Percentiles rank a stretch among this genome's conserved stretches.
These are phyloP conservation scores for Paragyromitra xinjiangensis DNA, from an alignment of 495 filamentous ascomycete genomes.

Conservation along the genomic window DNA sequence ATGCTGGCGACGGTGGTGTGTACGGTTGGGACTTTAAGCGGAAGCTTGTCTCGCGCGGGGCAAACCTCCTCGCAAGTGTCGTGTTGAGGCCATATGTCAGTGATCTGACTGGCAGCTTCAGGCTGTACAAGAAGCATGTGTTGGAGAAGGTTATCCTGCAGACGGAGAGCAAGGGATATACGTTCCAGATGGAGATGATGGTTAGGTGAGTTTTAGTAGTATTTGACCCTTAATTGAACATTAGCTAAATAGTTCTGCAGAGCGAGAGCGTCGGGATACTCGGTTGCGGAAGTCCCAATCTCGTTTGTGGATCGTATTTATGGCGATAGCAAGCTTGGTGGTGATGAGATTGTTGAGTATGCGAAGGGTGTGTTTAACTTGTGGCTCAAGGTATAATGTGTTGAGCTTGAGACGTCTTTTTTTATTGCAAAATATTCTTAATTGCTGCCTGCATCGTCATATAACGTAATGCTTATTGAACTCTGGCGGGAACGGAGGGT, in stretches of 20 bases:
- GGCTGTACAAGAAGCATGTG: conserved; percentile 90
- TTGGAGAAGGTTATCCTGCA: conserved; percentile 87
- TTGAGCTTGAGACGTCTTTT: background rate
- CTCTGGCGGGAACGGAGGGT: background rate
- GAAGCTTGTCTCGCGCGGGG: conserved; percentile 88
- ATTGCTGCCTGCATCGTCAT: background rate
- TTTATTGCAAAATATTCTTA: background rate
- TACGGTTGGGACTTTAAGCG: conserved; percentile 98
- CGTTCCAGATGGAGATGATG: conserved; percentile 99
- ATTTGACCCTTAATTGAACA: conserved; percentile 60
- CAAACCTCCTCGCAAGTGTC: conserved; percentile 95
- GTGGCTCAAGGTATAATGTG: conserved; percentile 80
- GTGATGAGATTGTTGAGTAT: conserved; percentile 95
- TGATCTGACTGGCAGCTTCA: conserved; percentile 92
- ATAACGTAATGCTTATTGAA: conserved; percentile 13
- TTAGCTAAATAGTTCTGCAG: conserved; percentile 61
- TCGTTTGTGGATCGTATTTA: conserved; percentile 94
- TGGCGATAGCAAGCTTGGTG: conserved; percentile 93
- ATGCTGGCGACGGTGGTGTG: conserved; percentile 88
- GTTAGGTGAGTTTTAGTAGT: conserved; percentile 33
- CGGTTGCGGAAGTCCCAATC: conserved; percentile 92
- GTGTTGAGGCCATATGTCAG: conserved; percentile 94
- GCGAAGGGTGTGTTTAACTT: conserved; percentile 88
- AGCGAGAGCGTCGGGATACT: conserved; percentile 90
- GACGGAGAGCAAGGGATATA: conserved; percentile 94